Conservation (phyloP, 768 basidiomycete genomes). For the Cystobasidiopsis lactophilus region DNA sequence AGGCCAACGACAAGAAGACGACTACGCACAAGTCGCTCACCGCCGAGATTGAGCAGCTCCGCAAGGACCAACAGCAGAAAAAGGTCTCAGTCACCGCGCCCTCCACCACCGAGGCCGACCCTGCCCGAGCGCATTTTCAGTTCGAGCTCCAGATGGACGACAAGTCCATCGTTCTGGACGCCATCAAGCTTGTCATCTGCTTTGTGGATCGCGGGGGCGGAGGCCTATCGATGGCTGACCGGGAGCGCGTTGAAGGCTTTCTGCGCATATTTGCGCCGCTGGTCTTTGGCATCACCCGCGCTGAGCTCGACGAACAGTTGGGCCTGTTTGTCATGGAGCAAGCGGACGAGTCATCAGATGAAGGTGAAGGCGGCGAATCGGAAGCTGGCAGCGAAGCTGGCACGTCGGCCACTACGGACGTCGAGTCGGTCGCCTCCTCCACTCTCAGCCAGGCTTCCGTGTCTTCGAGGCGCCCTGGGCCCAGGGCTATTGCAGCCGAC, state of each 20-base stretch:
- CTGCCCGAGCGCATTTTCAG: slow-evolving; percentile 33
- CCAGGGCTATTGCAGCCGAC: neutral
- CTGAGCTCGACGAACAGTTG: slow-evolving; percentile 29
- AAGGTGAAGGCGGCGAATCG: slow-evolving; percentile 45
- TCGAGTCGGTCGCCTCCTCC: no score
- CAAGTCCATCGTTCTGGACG: slow-evolving; percentile 56
- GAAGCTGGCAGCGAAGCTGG: slow-evolving; percentile 39
- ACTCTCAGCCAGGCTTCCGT: no score
- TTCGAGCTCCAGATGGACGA: slow-evolving; percentile 32
- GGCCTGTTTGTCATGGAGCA: slow-evolving; percentile 16
- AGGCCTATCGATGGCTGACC: slow-evolving; percentile 42
- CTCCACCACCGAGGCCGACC: slow-evolving; percentile 20
- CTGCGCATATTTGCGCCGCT: slow-evolving; percentile 63
- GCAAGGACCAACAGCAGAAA: slow-evolving; percentile 26
- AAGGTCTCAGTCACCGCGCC: slow-evolving; percentile 19
- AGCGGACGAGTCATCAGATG: slow-evolving; percentile 18
- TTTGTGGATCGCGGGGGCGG: slow-evolving; percentile 67
- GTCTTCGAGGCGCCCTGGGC: neutral
- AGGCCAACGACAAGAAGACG: slow-evolving; percentile 76
- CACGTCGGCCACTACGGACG: slow-evolving; percentile 21
- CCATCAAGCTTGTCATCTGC: slow-evolving; percentile 63
- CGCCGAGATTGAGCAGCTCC: slow-evolving; percentile 47
- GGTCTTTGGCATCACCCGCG: slow-evolving; percentile 37
- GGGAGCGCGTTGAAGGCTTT: slow-evolving; percentile 66
- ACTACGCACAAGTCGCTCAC: slow-evolving; percentile 70